Conservation (phyloP, 306 rosid species). For the Oemleria cerasiformis region DNA sequence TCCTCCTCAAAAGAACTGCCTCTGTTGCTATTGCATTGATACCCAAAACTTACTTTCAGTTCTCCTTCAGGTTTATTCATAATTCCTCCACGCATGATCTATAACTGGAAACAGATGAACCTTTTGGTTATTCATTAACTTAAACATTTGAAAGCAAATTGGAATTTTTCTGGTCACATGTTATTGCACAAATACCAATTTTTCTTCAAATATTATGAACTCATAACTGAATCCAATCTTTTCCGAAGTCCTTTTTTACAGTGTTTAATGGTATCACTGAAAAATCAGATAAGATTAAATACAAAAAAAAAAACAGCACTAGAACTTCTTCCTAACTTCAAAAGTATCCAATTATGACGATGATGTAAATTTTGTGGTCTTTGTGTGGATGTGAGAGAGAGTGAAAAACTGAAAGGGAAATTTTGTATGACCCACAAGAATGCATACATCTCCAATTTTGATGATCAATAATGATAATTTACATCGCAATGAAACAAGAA, state of each 20-base stretch:
- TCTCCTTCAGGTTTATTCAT: conserved; percentile 66
- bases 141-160: background rate
- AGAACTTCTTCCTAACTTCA: background rate
- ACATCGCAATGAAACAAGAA: background rate
- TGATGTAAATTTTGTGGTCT: background rate
- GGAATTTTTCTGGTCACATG: background rate
- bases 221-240: background rate
- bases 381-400: background rate
- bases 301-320: background rate
- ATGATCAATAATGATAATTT: background rate
- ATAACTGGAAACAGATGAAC: conserved; percentile 19
- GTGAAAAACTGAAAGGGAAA: background rate
- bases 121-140: conserved; percentile 10
- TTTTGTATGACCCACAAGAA: background rate
- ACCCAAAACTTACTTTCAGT: conserved; percentile 91
- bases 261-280: background rate
- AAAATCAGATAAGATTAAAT: background rate
- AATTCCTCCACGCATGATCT: conserved; percentile 34
- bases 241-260: background rate
- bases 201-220: background rate
- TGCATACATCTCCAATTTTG: background rate
- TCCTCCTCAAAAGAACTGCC: conserved; percentile 42
- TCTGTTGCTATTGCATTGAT: conserved; percentile 63
- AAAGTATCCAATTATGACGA: background rate
- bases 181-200: background rate